Percentiles rank a stretch among this genome's conserved stretches.
phyloP scores from a whole-genome alignment of 169 alveolate genomes.

The Plasmodium malariae region DNA sequence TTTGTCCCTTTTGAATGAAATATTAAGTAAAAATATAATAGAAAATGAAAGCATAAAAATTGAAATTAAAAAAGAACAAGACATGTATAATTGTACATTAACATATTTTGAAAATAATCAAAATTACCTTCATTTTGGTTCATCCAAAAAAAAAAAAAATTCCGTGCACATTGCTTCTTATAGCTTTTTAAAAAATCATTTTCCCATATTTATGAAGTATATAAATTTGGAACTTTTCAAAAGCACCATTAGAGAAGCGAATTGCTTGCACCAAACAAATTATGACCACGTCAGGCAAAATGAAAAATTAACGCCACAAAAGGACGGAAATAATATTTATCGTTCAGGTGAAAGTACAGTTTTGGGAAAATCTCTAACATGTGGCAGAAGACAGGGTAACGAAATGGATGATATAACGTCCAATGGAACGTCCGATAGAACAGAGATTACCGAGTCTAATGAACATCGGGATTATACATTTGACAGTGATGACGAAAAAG shows the following conservation, averaged over 20 bases:
- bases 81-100: slow-evolving; percentile 22
- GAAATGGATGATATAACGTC: neutral
- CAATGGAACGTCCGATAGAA: neutral
- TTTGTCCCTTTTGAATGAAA: slow-evolving; percentile 39
- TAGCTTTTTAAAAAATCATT: slow-evolving; percentile 33
- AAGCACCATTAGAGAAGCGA: neutral
- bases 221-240: slow-evolving; percentile 12
- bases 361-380: neutral
- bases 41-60: slow-evolving; percentile 10
- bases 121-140: slow-evolving; percentile 1
- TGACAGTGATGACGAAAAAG: slow-evolving; percentile 2
- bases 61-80: slow-evolving; percentile 13
- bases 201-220: slow-evolving; percentile 27
- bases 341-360: neutral
- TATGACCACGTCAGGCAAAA: neutral
- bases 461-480: neutral
- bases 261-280: neutral
- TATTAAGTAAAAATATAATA: slow-evolving; percentile 30
- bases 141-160: slow-evolving; percentile 49
- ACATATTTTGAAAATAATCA: slow-evolving; percentile 21
- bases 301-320: neutral
- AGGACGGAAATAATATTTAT: neutral
- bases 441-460: neutral
- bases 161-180: slow-evolving; percentile 51
- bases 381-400: neutral